Percentiles rank a stretch among this genome's conserved stretches.
Conservation (phyloP, 345 rosid species). For the Salix viminalis region DNA sequence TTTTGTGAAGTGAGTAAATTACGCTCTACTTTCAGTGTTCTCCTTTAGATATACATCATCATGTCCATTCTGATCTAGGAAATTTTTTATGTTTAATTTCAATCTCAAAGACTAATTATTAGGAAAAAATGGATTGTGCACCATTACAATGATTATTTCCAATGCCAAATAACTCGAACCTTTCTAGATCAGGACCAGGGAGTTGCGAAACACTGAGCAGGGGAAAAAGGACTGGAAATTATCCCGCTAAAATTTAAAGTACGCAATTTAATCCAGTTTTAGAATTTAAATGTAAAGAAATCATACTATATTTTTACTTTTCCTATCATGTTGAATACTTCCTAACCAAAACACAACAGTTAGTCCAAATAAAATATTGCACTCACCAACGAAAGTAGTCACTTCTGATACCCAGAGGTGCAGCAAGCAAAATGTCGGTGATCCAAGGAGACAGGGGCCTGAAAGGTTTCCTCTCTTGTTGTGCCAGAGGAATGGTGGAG, state of each 20-base stretch:
- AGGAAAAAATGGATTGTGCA: neutral
- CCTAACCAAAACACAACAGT: neutral
- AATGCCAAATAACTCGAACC: neutral
- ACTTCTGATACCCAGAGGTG: conserved; percentile 89
- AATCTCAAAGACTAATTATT: neutral
- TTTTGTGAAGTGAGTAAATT: neutral
- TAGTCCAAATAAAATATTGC: conserved; percentile 1
- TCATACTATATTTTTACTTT: neutral
- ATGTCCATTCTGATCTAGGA: neutral
- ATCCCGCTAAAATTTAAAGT: neutral
- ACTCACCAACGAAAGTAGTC: conserved; percentile 97
- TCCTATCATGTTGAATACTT: neutral
- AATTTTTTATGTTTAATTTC: neutral
- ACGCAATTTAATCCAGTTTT: neutral
- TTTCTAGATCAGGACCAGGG: neutral
- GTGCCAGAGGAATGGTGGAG: conserved; percentile 35
- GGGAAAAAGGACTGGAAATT: neutral
- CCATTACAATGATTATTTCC: too few species aligned
- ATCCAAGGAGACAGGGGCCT: conserved; percentile 98
- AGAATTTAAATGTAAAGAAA: neutral
- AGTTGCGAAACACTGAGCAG: neutral
- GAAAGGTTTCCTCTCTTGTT: conserved; percentile 74
- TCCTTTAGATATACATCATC: neutral
- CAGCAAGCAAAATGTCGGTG: conserved; percentile 87
- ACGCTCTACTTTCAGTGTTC: neutral